A percentile compares a stretch with the other conserved stretches of the same genome.
Conservation (phyloP, 1,139 yeast genomes). For the Yamadazyma pseudoaaseri region DNA sequence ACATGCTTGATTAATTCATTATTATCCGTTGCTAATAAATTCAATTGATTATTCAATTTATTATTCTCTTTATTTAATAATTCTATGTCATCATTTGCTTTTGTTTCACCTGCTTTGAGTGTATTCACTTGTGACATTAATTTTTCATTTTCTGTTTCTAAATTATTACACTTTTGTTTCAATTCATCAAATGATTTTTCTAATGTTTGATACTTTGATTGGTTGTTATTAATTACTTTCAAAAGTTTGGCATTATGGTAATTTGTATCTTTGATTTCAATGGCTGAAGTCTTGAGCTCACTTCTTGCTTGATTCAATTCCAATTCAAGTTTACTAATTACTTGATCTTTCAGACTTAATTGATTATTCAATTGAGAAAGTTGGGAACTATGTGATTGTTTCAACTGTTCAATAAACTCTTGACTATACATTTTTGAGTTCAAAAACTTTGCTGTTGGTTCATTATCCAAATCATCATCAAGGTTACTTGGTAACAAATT, state of each 20-base stretch:
- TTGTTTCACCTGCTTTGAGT: not conserved
- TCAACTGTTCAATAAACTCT: conserved; percentile 3
- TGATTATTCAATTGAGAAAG: conserved; percentile 1
- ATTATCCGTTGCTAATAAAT: conserved; percentile 5
- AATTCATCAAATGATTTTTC: conserved; percentile 2
- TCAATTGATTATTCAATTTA: conserved; percentile 8
- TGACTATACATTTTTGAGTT: conserved; percentile 5
- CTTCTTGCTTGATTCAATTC: conserved; percentile 2
- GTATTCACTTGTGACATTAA: not conserved
- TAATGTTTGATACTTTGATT: conserved; percentile 1
- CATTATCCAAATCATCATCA: conserved; percentile 5
- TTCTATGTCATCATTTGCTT: conserved; percentile 2
- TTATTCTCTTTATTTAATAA: conserved; percentile 9
- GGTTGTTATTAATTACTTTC: conserved; percentile 1
- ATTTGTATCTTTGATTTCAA: conserved; percentile 5
- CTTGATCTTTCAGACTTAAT: conserved; percentile 1
- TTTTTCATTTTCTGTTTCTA: not conserved
- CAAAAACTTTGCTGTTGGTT: conserved; percentile 10
- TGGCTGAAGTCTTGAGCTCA: conserved; percentile 3
- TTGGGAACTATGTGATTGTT: conserved; percentile 4
- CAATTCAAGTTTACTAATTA: not conserved
- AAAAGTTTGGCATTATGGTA: conserved; percentile 7
- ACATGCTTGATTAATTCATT: conserved; percentile 2
- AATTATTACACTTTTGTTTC: not conserved
- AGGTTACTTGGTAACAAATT: conserved; percentile 1